A percentile compares a stretch with the other conserved stretches of the same genome.
Conservation (phyloP, 2,329 filamentous ascomycete species). For the Venturia asperata region DNA sequence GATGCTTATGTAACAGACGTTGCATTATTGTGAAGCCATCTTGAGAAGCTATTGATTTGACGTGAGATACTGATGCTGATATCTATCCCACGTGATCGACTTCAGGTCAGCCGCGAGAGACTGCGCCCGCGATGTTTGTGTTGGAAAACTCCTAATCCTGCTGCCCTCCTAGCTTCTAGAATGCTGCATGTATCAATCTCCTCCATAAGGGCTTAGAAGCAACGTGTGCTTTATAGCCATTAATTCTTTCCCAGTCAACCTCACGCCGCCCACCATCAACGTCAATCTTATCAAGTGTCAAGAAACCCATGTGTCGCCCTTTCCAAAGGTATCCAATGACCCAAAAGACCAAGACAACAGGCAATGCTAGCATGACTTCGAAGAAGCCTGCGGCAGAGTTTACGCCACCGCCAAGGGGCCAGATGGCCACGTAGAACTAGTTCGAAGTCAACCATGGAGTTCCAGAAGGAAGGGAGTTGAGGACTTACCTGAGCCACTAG, state of each 20-base stretch:
- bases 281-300: slow-evolving; percentile 54
- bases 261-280: slow-evolving; percentile 59
- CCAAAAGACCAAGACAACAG: slow-evolving; percentile 20
- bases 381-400: slow-evolving; percentile 20
- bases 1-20: too few species aligned
- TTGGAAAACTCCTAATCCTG: too few species aligned
- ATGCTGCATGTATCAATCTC: neutral
- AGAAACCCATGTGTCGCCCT: slow-evolving; percentile 46
- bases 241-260: slow-evolving; percentile 59
- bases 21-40: too few species aligned
- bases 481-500: slow-evolving; percentile 40
- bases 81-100: too few species aligned
- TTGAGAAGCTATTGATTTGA: too few species aligned
- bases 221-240: slow-evolving; percentile 30
- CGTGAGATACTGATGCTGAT: too few species aligned
- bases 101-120: too few species aligned
- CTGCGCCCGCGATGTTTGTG: too few species aligned
- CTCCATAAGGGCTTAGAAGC: slow-evolving; percentile 14
- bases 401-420: slow-evolving; percentile 20
- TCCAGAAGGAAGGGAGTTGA: neutral
- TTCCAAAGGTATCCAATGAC: slow-evolving; percentile 56
- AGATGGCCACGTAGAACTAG: slow-evolving; percentile 36
- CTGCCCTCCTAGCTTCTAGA: neutral
- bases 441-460: neutral
- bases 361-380: slow-evolving; percentile 19